A percentile compares a stretch with the other conserved stretches of the same genome.
Conservation (phyloP, 768 basidiomycete species). For the Auricularia heimuer region DNA sequence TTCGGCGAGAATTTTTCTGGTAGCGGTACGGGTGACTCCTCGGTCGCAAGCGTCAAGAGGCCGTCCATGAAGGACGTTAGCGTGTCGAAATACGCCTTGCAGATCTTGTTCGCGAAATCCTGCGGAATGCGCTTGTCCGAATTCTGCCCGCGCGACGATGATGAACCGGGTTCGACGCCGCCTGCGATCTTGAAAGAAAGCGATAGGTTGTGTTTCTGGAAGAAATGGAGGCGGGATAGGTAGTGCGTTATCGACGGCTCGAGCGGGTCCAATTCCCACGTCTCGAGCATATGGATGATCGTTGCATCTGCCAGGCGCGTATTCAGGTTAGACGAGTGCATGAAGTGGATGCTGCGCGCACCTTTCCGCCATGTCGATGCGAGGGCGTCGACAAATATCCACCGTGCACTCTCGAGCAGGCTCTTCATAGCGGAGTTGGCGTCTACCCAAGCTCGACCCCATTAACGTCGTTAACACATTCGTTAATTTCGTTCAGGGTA, state of each 20-base stretch:
- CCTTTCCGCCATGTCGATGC: constrained; percentile 76
- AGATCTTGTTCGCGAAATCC: constrained; percentile 63
- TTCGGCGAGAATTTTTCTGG: constrained; percentile 22
- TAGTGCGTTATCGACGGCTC: constrained; percentile 65
- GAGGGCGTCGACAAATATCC: constrained; percentile 82
- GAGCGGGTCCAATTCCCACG: constrained; percentile 60
- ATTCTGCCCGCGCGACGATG: constrained; percentile 35
- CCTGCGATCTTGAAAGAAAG: constrained; percentile 73
- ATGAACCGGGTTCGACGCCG: constrained; percentile 47
- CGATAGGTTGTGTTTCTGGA: constrained; percentile 70
- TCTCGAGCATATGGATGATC: constrained; percentile 74
- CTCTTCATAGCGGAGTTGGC: constrained; percentile 54
- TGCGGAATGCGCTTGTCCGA: constrained; percentile 52
- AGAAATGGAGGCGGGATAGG: constrained; percentile 65
- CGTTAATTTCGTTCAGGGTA: constrained; percentile 76
- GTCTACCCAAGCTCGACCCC: constrained; percentile 77
- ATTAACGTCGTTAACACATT: constrained; percentile 72
- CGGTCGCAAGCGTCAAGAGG: constrained; percentile 65
- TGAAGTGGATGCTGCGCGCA: constrained; percentile 22
- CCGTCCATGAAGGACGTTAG: constrained; percentile 84
- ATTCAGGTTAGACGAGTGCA: background rate
- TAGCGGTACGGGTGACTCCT: constrained; percentile 44
- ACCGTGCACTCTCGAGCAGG: constrained; percentile 71
- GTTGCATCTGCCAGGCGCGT: constrained; percentile 52
- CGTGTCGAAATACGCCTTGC: constrained; percentile 75